Evolutionary conservation across 208 protist genomes (phyloP).

Genomic region (Acanthamoeba sp.): DNA sequence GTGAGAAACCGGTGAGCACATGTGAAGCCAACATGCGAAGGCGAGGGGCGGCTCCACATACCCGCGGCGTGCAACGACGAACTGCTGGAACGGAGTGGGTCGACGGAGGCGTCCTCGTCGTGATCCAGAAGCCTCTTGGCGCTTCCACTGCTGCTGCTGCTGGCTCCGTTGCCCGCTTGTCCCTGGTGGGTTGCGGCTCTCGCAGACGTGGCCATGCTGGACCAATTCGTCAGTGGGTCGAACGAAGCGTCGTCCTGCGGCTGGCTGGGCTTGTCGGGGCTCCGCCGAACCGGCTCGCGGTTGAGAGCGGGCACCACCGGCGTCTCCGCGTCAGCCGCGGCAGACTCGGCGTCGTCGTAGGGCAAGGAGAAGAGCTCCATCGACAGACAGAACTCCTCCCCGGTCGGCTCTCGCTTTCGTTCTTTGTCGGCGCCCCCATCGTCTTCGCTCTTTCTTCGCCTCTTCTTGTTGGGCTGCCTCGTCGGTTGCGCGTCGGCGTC

Average conservation of each 20-base stretch:
- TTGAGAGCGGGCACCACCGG: too few relatives aligned
- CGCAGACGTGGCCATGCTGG: background rate
- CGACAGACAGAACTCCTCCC: background rate
- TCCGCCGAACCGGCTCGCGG: too few relatives aligned
- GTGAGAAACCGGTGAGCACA: too few relatives aligned
- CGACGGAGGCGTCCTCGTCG: background rate
- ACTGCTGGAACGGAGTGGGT: background rate
- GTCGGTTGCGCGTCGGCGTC: background rate
- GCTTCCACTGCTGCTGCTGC: background rate
- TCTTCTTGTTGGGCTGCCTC: background rate
- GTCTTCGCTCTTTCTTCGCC: background rate
- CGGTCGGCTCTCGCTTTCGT: background rate
- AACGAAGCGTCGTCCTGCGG: background rate
- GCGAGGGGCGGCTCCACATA: too few relatives aligned
- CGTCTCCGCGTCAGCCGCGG: too few relatives aligned
- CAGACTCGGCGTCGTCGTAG: background rate
- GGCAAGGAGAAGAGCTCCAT: constrained; percentile 15
- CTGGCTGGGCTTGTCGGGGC: background rate
- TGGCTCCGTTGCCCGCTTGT: background rate
- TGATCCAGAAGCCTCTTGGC: background rate
- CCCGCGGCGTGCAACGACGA: too few relatives aligned
- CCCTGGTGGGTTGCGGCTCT: too few relatives aligned
- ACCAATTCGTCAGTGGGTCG: background rate
- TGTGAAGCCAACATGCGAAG: too few relatives aligned
- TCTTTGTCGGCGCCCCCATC: background rate